Conservation (phyloP, 352 stramenopile genomes). For the Pythium sukuiense region DNA sequence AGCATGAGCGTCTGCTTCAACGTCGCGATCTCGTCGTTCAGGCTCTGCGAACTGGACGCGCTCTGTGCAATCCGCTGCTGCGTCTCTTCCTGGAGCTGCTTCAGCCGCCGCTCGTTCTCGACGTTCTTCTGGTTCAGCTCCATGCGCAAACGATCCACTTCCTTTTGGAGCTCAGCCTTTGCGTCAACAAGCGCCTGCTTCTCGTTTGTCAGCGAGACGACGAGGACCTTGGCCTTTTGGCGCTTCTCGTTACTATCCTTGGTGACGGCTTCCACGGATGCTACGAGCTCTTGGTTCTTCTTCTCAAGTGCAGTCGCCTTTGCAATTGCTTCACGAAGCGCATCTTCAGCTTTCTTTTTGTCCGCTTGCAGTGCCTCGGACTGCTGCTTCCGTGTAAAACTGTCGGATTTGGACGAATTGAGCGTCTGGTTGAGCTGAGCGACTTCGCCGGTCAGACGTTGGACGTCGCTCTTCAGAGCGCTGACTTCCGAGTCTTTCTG, state of each 20-base stretch:
- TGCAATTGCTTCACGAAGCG: conserved; percentile 34
- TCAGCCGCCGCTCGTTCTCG: conserved; percentile 63
- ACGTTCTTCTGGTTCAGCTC: conserved; percentile 78
- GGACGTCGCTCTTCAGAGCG: conserved; percentile 44
- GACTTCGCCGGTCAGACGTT: conserved; percentile 45
- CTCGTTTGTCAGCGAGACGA: conserved; percentile 63
- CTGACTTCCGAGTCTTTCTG: conserved; percentile 53
- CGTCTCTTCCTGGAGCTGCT: conserved; percentile 59
- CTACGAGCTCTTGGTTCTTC: conserved; percentile 51
- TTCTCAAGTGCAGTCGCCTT: conserved; percentile 51
- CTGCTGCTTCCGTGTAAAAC: conserved; percentile 41
- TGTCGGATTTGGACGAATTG: conserved; percentile 43
- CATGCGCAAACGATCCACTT: conserved; percentile 72
- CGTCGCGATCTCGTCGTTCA: conserved; percentile 59
- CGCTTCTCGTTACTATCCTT: conserved; percentile 67
- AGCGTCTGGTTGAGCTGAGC: conserved; percentile 42
- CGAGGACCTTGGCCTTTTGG: conserved; percentile 68
- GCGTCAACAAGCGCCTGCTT: conserved; percentile 55
- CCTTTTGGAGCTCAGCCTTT: conserved; percentile 52
- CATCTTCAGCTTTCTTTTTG: conserved; percentile 47
- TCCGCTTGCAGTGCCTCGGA: conserved; percentile 42
- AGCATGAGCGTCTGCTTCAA: conserved; percentile 60
- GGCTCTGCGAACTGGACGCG: conserved; percentile 41
- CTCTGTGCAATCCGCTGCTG: conserved; percentile 49
- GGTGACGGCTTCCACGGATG: conserved; percentile 41